Conservation (phyloP, 2,329 filamentous ascomycete species). For the Tolypocladium guangdongense region DNA sequence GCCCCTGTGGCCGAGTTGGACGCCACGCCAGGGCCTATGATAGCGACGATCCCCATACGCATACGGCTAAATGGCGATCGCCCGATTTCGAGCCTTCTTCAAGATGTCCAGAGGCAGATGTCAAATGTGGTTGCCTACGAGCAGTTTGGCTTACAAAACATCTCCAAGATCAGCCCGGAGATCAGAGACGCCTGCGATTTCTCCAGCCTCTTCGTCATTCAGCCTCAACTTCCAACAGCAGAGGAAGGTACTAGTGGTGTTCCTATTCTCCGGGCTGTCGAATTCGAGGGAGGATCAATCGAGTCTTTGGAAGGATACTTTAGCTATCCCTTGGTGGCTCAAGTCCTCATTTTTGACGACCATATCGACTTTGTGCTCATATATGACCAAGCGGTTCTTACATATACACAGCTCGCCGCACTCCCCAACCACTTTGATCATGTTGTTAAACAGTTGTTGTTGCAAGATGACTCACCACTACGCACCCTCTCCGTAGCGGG, state of each 20-base stretch:
- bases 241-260: too few relatives aligned
- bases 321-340: background rate
- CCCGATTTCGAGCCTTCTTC: background rate
- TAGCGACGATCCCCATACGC: slow-evolving; percentile 11
- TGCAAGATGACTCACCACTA: background rate
- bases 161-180: background rate
- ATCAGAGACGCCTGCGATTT: background rate
- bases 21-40: slow-evolving; percentile 16
- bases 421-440: background rate
- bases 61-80: background rate
- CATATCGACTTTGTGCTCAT: background rate
- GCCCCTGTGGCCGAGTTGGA: slow-evolving; percentile 14
- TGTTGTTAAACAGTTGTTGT: background rate
- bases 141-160: background rate
- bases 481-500: too few relatives aligned
- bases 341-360: background rate
- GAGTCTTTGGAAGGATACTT: too few relatives aligned
- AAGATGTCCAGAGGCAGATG: background rate
- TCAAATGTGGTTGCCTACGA: background rate
- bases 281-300: too few relatives aligned
- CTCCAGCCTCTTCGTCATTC: background rate
- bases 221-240: background rate
- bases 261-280: too few relatives aligned
- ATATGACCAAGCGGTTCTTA: background rate
- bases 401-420: background rate